A percentile compares a stretch with the other conserved stretches of the same genome.
These are phyloP conservation scores for Parastagonospora nodorum DNA, from an alignment of 2,329 filamentous ascomycete species.

Conservation along the genomic window DNA sequence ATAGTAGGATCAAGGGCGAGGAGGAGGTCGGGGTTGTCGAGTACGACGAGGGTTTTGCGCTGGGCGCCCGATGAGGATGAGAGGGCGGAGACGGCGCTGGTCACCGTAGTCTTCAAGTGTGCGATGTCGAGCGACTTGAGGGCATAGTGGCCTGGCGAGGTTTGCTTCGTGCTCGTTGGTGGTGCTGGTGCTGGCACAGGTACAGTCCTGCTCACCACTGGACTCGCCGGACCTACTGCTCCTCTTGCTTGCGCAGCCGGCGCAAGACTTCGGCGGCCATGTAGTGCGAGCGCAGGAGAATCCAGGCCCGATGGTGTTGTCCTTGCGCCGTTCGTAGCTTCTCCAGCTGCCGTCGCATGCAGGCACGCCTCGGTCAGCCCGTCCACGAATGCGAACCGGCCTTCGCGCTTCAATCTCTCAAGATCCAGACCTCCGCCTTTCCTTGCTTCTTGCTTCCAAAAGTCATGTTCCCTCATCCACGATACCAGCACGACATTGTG, in stretches of 20 bases:
- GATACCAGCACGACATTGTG: slow-evolving; percentile 72
- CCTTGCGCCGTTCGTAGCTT: background rate
- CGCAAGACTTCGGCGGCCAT: too few species aligned
- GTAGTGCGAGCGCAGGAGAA: too few species aligned
- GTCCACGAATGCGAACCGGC: slow-evolving; percentile 75
- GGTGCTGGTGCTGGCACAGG: slow-evolving; percentile 7
- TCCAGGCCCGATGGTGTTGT: too few species aligned
- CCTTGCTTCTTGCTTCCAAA: slow-evolving; percentile 75
- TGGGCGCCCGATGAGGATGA: slow-evolving; percentile 10
- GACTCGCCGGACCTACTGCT: slow-evolving; percentile 1
- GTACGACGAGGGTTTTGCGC: slow-evolving; percentile 48
- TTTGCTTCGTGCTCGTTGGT: background rate
- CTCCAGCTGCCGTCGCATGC: slow-evolving; percentile 3
- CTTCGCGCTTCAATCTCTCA: slow-evolving; percentile 60
- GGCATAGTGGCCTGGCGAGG: slow-evolving; percentile 15
- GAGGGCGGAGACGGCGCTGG: slow-evolving; percentile 29
- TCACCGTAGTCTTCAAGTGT: slow-evolving; percentile 31
- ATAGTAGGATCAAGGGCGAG: slow-evolving; percentile 43
- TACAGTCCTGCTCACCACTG: slow-evolving; percentile 19
- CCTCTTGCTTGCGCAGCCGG: too few species aligned
- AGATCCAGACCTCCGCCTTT: slow-evolving; percentile 76
- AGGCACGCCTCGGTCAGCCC: slow-evolving; percentile 67
- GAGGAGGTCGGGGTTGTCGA: slow-evolving; percentile 52
- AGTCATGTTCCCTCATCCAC: slow-evolving; percentile 77
- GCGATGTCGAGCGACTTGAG: slow-evolving; percentile 35